phyloP scores from a whole-genome alignment of 2,329 filamentous ascomycete species.

The Xylaria sp. region DNA sequence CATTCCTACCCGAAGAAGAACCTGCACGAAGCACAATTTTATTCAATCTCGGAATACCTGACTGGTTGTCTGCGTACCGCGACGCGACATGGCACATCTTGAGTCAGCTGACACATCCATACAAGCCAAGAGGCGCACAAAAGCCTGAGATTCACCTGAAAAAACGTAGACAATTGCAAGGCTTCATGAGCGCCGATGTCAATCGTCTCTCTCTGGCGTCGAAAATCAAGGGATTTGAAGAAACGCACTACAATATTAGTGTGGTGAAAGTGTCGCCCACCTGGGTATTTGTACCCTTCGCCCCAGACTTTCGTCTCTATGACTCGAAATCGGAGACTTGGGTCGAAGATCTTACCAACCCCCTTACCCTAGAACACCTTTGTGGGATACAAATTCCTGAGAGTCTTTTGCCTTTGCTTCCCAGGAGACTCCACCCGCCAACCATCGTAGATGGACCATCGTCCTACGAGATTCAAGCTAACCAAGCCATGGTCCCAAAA shows the following conservation, averaged over 20 bases:
- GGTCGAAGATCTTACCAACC: slow-evolving; percentile 40
- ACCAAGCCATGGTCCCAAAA: slow-evolving; percentile 58
- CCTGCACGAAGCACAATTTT: slow-evolving; percentile 56
- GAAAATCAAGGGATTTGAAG: slow-evolving; percentile 45
- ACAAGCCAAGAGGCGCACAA: slow-evolving; percentile 23
- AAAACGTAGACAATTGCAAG: slow-evolving; percentile 37
- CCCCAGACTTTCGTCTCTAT: slow-evolving; percentile 45
- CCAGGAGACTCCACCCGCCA: slow-evolving; percentile 42
- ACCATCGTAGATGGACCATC: slow-evolving; percentile 55
- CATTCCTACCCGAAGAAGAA: slow-evolving; percentile 56
- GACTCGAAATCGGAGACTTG: slow-evolving; percentile 44
- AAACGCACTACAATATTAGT: slow-evolving; percentile 48
- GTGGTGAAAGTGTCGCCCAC: slow-evolving; percentile 44
- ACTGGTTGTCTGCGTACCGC: slow-evolving; percentile 59
- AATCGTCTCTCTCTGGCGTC: slow-evolving; percentile 47
- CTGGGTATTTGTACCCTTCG: slow-evolving; percentile 46
- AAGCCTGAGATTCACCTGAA: slow-evolving; percentile 38
- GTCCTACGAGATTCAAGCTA: slow-evolving; percentile 65
- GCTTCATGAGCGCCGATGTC: slow-evolving; percentile 18
- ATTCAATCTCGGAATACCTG: slow-evolving; percentile 62
- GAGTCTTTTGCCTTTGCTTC: slow-evolving; percentile 36
- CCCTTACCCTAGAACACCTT: slow-evolving; percentile 47
- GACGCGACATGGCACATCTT: slow-evolving; percentile 63
- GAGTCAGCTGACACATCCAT: slow-evolving; percentile 49
- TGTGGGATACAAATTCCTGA: slow-evolving; percentile 39